phyloP scores from a whole-genome alignment of 1,139 yeast species.

The Pichia terricola region DNA sequence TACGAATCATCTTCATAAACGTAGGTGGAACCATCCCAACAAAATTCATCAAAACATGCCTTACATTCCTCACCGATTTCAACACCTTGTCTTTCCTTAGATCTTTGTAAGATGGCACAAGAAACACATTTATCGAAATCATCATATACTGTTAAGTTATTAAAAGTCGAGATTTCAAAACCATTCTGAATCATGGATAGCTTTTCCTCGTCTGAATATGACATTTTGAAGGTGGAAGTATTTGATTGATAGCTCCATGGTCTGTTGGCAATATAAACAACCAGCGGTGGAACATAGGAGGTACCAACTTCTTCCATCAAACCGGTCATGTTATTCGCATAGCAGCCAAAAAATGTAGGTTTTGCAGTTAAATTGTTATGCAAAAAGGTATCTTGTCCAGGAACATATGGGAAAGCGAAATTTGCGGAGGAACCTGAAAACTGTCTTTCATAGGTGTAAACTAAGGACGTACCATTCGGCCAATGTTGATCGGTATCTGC shows the following conservation, averaged over 20 bases:
- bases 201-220: slow-evolving; percentile 51
- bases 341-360: slow-evolving; percentile 85
- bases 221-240: slow-evolving; percentile 60
- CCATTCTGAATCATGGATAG: slow-evolving; percentile 65
- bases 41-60: slow-evolving; percentile 61
- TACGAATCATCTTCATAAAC: slow-evolving; percentile 9
- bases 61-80: slow-evolving; percentile 65
- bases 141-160: slow-evolving; percentile 60
- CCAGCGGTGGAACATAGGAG: slow-evolving; percentile 50
- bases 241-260: slow-evolving; percentile 62
- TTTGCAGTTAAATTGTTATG: slow-evolving; percentile 48
- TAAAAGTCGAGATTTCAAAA: slow-evolving; percentile 65
- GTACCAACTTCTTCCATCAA: slow-evolving; percentile 29
- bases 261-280: slow-evolving; percentile 73
- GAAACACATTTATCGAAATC: slow-evolving; percentile 78
- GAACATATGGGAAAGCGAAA: slow-evolving; percentile 76
- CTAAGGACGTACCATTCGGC: slow-evolving; percentile 74
- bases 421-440: slow-evolving; percentile 53
- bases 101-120: slow-evolving; percentile 81
- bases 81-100: slow-evolving; percentile 61
- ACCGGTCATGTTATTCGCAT: slow-evolving; percentile 53
- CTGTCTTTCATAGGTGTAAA: slow-evolving; percentile 53
- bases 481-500: slow-evolving; percentile 61
- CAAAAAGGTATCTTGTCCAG: slow-evolving; percentile 59
- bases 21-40: slow-evolving; percentile 51